Percentiles rank a stretch among this genome's conserved stretches.
Evolutionary conservation across 768 basidiomycete genomes (phyloP).

Genomic region (Cyclocybe aegerita): DNA sequence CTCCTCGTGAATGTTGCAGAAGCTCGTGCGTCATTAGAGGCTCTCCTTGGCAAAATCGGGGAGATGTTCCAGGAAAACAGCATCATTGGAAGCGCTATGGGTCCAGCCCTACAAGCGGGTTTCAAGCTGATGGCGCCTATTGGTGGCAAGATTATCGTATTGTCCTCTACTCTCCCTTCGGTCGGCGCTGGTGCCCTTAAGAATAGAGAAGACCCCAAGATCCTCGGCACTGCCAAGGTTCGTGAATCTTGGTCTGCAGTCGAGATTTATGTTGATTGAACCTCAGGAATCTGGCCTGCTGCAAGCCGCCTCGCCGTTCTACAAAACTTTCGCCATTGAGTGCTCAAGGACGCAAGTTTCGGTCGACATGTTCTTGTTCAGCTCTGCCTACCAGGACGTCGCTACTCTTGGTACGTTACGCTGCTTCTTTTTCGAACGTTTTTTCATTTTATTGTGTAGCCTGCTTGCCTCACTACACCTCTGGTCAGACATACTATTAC

Average conservation of each 20-base stretch:
- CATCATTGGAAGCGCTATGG: slow-evolving; percentile 89
- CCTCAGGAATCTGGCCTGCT: slow-evolving; percentile 84
- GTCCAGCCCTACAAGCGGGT: slow-evolving; percentile 92
- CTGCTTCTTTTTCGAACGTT: neutral
- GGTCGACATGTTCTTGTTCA: slow-evolving; percentile 99
- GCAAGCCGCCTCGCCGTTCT: slow-evolving; percentile 92
- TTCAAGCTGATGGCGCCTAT: slow-evolving; percentile 94
- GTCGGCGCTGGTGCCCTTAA: slow-evolving; percentile 90
- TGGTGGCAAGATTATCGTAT: slow-evolving; percentile 90
- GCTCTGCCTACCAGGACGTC: slow-evolving; percentile 90
- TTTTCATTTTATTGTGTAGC: slow-evolving; percentile 41
- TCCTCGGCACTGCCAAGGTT: slow-evolving; percentile 93
- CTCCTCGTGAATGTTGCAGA: slow-evolving; percentile 94
- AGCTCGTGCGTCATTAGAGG: slow-evolving; percentile 75
- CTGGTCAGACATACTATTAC: slow-evolving; percentile 97
- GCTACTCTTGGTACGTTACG: slow-evolving; percentile 74
- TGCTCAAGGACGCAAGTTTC: slow-evolving; percentile 96
- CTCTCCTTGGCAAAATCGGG: slow-evolving; percentile 76
- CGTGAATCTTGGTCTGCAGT: slow-evolving; percentile 1
- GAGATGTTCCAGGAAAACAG: slow-evolving; percentile 99
- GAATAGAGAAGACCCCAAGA: slow-evolving; percentile 94
- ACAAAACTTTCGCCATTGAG: slow-evolving; percentile 98
- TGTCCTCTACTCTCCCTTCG: slow-evolving; percentile 85
- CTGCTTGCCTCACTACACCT: slow-evolving; percentile 94
- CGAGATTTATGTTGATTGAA: neutral